Base-by-base conservation (phyloP, 305 asterid genomes). In the Fraxinus nigra region DNA sequence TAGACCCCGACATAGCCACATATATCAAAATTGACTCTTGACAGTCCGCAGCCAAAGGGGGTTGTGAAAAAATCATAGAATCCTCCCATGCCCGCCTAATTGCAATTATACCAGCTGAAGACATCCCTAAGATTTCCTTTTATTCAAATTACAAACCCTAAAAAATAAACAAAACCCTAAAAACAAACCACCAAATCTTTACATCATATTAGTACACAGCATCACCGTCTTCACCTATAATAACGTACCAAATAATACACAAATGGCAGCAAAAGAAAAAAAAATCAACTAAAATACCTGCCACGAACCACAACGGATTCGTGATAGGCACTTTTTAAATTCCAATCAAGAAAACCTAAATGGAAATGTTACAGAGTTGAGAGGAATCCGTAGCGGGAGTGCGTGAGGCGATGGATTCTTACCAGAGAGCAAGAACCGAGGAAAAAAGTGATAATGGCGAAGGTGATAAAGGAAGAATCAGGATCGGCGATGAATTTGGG, bases 21-120 rank as follows among this genome's bases (percentile, higher is more conserved):
- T 76, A 92, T 14, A 95, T 82, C 85, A 82, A 67, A 74, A 95
- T 90, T 26, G 93, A 85, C 51, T 91, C 97, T 73, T 82, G 91
- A 72, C 88, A 78, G 81, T 87, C 90, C 73, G 86, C 86, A 54
- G 88, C 89, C 33, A 86, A 86, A 37, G 82, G 88, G 77, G 86
- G 92, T 35, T 91, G 89, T 77, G 85, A 78, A 73, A 90, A 84
- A 3, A 84, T 74, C 83, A 88, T 26, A 34, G 90, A 76, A 24
- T 88, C 94, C 88, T 88, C 89, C 7, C 82, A 85, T 81, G 84
- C 30, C 2, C 93, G 91, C 81, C 84, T 80, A 72, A 90, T 89
- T 63, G 91, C 90, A 81, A 94, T 92, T 79, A 92, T 81, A 77
- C 95, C 97, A 34, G 94, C 94, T 7, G 96, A 85, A 34, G 98